Evolutionary conservation across 129 eudicot species (phyloP).

Genomic region (Centrapalus pauciflorus): DNA sequence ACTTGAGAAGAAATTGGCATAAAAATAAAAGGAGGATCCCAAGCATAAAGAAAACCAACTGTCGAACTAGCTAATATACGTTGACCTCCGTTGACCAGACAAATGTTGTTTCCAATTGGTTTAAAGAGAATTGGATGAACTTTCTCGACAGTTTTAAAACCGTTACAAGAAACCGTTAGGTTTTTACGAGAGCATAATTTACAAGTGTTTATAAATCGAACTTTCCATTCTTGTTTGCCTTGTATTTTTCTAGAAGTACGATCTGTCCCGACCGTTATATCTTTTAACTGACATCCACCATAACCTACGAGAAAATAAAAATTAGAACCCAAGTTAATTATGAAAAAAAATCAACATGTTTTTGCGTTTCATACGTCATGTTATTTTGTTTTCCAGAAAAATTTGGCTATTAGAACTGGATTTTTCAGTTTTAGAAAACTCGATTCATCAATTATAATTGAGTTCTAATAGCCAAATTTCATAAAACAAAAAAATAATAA

Average conservation of each 20-base stretch:
- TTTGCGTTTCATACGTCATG: no score
- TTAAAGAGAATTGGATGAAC: not conserved
- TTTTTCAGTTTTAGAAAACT: no score
- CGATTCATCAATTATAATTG: no score
- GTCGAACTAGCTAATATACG: not conserved
- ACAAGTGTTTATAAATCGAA: not conserved
- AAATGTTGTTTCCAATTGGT: not conserved
- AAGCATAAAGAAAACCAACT: not conserved
- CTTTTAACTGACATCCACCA: not conserved
- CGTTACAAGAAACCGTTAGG: not conserved
- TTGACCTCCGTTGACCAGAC: not conserved
- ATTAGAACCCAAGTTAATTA: no score
- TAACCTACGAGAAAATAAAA: not conserved
- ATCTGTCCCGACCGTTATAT: not conserved
- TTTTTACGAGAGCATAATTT: not conserved
- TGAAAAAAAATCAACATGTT: no score
- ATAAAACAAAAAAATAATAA: no score
- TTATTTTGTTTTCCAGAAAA: no score
- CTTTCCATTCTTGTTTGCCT: not conserved
- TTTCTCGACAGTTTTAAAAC: slow-evolving; percentile 8
- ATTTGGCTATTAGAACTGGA: no score
- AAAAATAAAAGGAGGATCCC: slow-evolving; percentile 9
- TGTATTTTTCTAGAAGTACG: not conserved
- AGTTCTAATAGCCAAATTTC: no score
- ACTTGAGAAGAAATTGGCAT: not conserved